These are phyloP conservation scores for Aspergillus bombycis DNA, from an alignment of 2,329 filamentous ascomycete species.

Conservation along the genomic window DNA sequence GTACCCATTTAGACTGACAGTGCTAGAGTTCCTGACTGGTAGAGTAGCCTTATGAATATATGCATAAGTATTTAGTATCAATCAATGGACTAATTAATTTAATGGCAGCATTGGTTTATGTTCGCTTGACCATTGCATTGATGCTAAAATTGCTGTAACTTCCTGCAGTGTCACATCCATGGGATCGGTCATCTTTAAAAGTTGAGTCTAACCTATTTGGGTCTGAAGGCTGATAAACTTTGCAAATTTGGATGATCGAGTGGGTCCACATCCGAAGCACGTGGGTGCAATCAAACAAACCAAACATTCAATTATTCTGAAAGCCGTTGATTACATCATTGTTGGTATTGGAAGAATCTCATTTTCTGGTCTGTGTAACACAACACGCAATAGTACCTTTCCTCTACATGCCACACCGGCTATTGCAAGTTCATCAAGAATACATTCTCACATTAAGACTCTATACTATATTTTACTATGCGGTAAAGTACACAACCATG, in stretches of 20 bases:
- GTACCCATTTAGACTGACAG: not conserved
- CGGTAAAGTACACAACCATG: conserved; percentile 84
- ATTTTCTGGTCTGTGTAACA: not conserved
- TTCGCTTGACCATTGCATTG: not conserved
- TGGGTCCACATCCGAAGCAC: conserved; percentile 21
- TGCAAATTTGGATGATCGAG: conserved; percentile 23
- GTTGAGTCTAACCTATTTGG: conserved; percentile 13
- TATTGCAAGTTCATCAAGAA: not conserved
- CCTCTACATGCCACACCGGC: not conserved
- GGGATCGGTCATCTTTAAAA: conserved; percentile 21
- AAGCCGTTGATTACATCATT: conserved; percentile 21
- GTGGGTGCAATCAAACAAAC: conserved; percentile 22
- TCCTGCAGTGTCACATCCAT: conserved; percentile 19
- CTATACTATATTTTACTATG: conserved; percentile 23
- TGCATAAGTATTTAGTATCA: not conserved
- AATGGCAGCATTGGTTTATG: not conserved
- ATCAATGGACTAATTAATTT: not conserved
- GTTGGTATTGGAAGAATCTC: not conserved
- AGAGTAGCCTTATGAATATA: too few relatives aligned
- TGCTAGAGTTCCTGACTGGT: not conserved
- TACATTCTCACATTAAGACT: not conserved
- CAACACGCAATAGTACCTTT: not conserved
- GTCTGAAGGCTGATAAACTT: conserved; percentile 23
- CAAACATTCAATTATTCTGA: conserved; percentile 14
- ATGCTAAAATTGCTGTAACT: conserved; percentile 1